Percentiles rank a stretch among this genome's conserved stretches.
phyloP scores from a whole-genome alignment of 2,329 filamentous ascomycete species.

The Beauveria brongniartii region DNA sequence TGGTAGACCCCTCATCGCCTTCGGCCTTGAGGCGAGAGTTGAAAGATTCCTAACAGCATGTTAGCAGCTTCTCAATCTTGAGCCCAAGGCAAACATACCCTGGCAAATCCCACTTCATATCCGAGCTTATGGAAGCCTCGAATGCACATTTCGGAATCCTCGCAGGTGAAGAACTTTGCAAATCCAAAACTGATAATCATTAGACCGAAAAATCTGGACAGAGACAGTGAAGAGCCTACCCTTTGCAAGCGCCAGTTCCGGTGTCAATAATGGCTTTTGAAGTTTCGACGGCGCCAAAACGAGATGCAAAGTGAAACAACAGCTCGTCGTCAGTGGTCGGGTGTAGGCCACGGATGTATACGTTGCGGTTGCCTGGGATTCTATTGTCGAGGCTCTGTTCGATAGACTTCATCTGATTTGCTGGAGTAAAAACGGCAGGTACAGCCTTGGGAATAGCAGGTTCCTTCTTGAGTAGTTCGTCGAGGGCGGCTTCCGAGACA shows the following conservation, averaged over 20 bases:
- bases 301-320: slow-evolving; percentile 69
- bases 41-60: slow-evolving; percentile 71
- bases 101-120: slow-evolving; percentile 95
- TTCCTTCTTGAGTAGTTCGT: slow-evolving; percentile 63
- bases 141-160: slow-evolving; percentile 91
- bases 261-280: slow-evolving; percentile 98
- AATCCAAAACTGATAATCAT: slow-evolving; percentile 71
- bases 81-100: slow-evolving; percentile 45
- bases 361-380: slow-evolving; percentile 85
- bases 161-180: slow-evolving; percentile 83
- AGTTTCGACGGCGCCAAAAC: slow-evolving; percentile 90
- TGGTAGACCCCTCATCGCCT: slow-evolving; percentile 81
- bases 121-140: slow-evolving; percentile 89
- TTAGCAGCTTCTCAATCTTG: not conserved
- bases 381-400: slow-evolving; percentile 93
- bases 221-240: slow-evolving; percentile 45
- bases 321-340: slow-evolving; percentile 93
- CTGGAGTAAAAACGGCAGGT: slow-evolving; percentile 78
- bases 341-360: slow-evolving; percentile 94
- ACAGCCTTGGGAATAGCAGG: slow-evolving; percentile 82
- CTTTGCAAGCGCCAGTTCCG: slow-evolving; percentile 88
- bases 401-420: slow-evolving; percentile 78
- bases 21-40: slow-evolving; percentile 97
- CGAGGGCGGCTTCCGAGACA: slow-evolving; percentile 43
- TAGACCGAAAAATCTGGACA: slow-evolving; percentile 11